Percentiles rank a stretch among this genome's conserved stretches.
These are phyloP conservation scores for Phytophthora niederhauseri DNA, from an alignment of 352 stramenopile species.

Conservation along the genomic window DNA sequence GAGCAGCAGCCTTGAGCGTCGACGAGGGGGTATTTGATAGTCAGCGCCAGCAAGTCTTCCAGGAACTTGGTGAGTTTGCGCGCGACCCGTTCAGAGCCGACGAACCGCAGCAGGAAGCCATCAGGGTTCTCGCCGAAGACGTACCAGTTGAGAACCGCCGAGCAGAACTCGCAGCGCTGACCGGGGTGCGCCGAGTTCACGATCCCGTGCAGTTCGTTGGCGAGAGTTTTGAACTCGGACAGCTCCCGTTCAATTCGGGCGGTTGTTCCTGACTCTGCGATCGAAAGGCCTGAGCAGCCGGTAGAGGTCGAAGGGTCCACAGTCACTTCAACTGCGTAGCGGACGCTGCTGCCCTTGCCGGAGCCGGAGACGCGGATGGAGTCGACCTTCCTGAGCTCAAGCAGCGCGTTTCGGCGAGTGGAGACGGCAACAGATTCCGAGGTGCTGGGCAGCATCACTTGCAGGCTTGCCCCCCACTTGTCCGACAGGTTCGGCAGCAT, in stretches of 20 bases:
- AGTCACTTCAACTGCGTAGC: constrained; percentile 19
- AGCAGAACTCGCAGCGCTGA: constrained; percentile 23
- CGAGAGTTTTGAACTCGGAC: constrained; percentile 20
- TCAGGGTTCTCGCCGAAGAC: constrained; percentile 22
- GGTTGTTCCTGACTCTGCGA: background rate
- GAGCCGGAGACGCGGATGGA: constrained; percentile 16
- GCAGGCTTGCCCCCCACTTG: constrained; percentile 22
- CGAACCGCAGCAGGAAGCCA: constrained; percentile 10
- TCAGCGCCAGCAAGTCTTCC: constrained; percentile 19
- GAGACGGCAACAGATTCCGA: constrained; percentile 6
- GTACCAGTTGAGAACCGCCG: constrained; percentile 18
- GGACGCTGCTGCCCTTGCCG: constrained; percentile 15
- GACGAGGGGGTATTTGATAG: constrained; percentile 1
- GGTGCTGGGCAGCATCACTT: constrained; percentile 9
- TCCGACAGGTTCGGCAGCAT: constrained; percentile 28
- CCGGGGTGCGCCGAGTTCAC: constrained; percentile 10
- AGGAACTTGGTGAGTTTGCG: constrained; percentile 29
- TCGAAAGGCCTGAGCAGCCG: constrained; percentile 6
- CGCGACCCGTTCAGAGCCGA: constrained; percentile 16
- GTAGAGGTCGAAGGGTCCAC: background rate
- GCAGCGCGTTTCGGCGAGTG: constrained; percentile 3
- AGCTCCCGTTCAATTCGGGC: constrained; percentile 10
- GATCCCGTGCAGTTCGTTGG: constrained; percentile 14
- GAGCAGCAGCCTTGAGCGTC: constrained; percentile 19
- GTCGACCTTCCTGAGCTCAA: constrained; percentile 24